Base-by-base conservation (phyloP, 768 basidiomycete species). In the Cyclocybe cylindracea region DNA sequence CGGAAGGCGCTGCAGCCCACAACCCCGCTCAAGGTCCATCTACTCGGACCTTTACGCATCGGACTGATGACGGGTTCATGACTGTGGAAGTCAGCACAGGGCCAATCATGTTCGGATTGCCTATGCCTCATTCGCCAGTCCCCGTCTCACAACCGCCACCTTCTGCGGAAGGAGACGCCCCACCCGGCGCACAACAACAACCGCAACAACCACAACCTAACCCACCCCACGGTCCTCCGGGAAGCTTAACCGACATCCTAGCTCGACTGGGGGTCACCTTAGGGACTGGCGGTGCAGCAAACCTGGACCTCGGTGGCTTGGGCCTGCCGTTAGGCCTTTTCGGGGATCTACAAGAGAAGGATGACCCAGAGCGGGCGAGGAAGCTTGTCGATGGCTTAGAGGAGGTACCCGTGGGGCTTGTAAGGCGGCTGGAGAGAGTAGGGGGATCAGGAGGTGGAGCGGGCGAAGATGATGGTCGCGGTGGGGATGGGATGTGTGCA, bases 331-430 rank as follows among this genome's bases (percentile, higher is more conserved):
- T 60, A 41, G 57, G 62, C 57, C 1, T 41, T 57, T 39, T 73
- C 14, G 65, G 73, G 56, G 69, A 39, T 8, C 37, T 32, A 16
- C 50, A 54, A 40, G 73, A 74, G 48, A 61, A 70, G 24, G 87
- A 89, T 53, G 84, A 88, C 56, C 85, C 86, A 0, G 84, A 82
- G 52, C 76, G 87, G 29, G 89, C 88, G 1, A 80, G 78, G 65
- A 75, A 70, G 52, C 74, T 91, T 9, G 66, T 91, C 2, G 75
- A 72, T 32, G 88, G 82, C 1, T 66, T 91, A 3, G 87, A 89
- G 43, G 77, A 74, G 35, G 87, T 91, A 5, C 83, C 87, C 0
- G 61, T 74, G 2, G 89, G 89, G 5, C 68, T 91, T 5, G 79
- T 90, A 10, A 74, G 80, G 60, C 72, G 89, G 36, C 67, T 91